Base-by-base conservation (phyloP, 495 filamentous ascomycete genomes). In the Penicillium canescens region DNA sequence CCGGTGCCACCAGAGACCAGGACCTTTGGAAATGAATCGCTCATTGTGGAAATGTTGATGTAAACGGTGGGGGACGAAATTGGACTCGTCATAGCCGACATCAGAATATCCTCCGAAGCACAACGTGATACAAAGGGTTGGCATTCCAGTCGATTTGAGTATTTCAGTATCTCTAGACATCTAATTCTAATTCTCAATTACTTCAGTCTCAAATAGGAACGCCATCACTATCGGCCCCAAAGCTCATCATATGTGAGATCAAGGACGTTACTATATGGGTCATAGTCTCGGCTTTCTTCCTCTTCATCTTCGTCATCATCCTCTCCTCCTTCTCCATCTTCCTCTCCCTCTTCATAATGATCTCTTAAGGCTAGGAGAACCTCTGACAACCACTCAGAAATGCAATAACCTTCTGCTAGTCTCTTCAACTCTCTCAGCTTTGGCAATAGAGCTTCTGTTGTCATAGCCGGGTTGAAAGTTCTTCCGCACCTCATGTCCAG, bases 1-100 rank as follows among this genome's bases (percentile, higher is more conserved):
- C 80, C 79, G 8, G 69, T 70, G 41, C 82, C 82, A 16, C 82
- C 82, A 33, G 82, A 82, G 35, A 86, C 65, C 8, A 86, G 59
- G 49, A 85, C 68, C 9, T 59, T 68, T 24, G 52, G 58, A 5
- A 54, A 52, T n/a, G 23, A 24, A 2, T 24, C 16, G 11, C 44
- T 36, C 55, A 53, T 60, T 55, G n/a, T 35, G 40, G 46, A 14
- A 56, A 63, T 60, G 37, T 39, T 48, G 44, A 41, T 18, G 21
- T 13, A 37, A 50, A 21, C 10, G 33, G 16, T 39, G 16, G 35
- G n/a, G 49, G 8, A 33, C 31, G 21, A 36, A 14, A 2, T 51
- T 4, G 21, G 23, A 35, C 18, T n/a, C 23, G 28, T 31, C 28
- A 31, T 31, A 31, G 28, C 28, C 36, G 16, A 40, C 46, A 48